Conservation (phyloP, 2,329 filamentous ascomycete genomes). For the Talaromyces sp. region DNA sequence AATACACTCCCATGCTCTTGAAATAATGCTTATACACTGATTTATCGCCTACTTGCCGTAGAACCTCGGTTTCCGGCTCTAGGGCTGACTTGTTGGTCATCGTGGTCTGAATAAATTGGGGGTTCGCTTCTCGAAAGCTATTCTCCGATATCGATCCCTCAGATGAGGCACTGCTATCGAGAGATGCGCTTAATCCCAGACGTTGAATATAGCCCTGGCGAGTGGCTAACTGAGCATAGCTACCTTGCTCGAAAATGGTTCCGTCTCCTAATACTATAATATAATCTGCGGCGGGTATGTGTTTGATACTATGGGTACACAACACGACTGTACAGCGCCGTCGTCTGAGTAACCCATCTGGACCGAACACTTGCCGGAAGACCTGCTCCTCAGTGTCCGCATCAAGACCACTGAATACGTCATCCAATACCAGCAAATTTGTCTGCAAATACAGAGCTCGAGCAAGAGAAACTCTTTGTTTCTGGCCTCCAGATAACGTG, state of each 20-base stretch:
- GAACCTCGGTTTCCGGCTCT: conserved; percentile 26
- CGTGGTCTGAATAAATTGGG: not conserved
- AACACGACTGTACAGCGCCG: conserved; percentile 1
- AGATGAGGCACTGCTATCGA: not conserved
- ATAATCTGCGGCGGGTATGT: conserved; percentile 32
- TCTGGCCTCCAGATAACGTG: conserved; percentile 53
- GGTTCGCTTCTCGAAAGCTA: not conserved
- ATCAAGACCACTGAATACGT: conserved; percentile 20
- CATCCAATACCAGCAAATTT: conserved; percentile 18
- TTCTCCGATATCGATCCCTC: not conserved
- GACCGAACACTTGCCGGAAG: conserved; percentile 14
- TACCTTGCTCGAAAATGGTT: conserved; percentile 41
- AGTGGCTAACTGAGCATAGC: conserved; percentile 32
- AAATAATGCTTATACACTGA: conserved; percentile 25
- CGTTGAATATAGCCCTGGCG: conserved; percentile 7
- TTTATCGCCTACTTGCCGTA: conserved; percentile 36
- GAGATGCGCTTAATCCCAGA: conserved; percentile 9
- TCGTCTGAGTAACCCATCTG: conserved; percentile 11
- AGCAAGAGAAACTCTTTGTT: conserved; percentile 47
- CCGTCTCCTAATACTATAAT: conserved; percentile 42
- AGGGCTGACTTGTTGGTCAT: not conserved
- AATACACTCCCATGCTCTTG: conserved; percentile 23
- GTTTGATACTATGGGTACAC: conserved; percentile 13
- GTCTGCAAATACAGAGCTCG: conserved; percentile 48
- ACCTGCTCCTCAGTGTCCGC: conserved; percentile 18